Base-by-base conservation (phyloP, 768 basidiomycete species). In the Russula griseocarnosa region DNA sequence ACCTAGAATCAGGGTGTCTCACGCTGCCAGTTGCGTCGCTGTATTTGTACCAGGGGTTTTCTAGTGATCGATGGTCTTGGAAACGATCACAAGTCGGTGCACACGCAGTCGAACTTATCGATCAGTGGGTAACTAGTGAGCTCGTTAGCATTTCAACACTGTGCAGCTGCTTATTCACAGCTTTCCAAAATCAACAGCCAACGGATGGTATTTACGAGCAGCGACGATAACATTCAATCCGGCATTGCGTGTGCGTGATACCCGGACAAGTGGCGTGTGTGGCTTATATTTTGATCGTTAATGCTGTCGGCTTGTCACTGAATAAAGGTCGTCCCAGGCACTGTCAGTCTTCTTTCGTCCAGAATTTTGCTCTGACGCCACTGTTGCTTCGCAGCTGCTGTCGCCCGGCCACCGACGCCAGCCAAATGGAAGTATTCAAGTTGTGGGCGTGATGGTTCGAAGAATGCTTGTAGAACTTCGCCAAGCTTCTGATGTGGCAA, bases 41-140 rank as follows among this genome's bases (percentile, higher is more conserved):
- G 24, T 3, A 46, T 58, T 44, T 14, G 13, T 16, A 3, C n/a
- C 56, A 8, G 30, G 44, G 44, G 22, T 4, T 42, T 32, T n/a
- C n/a, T 22, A 11, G 13, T n/a, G 13, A 22, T 32, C n/a, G 5
- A 47, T 46, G 44, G 18, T 22, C 56, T 58, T 58, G 32, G 56
- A 58, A 47, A 58, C 56, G 56, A 47, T 58, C 56, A 58, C 20
- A 2, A 58, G n/a, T 47, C 2, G 46, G 22, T 22, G 46, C 22
- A n/a, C 28, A n/a, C 20, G 22, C 30, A 44, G 11, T 34, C 44
- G 13, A 10, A 34, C 22, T 34, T n/a, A 30, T 32, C 20, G 28
- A 30, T 32, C 20, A 28, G n/a, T 46, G 28, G 28, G 55, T 46
- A 14, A 34, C 44, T 22, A 47, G n/a, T 42, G 20, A 32, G 28